A percentile compares a stretch with the other conserved stretches of the same genome.
Evolutionary conservation across 2,329 filamentous ascomycete genomes (phyloP).

Genomic region (Calonectria montana): DNA sequence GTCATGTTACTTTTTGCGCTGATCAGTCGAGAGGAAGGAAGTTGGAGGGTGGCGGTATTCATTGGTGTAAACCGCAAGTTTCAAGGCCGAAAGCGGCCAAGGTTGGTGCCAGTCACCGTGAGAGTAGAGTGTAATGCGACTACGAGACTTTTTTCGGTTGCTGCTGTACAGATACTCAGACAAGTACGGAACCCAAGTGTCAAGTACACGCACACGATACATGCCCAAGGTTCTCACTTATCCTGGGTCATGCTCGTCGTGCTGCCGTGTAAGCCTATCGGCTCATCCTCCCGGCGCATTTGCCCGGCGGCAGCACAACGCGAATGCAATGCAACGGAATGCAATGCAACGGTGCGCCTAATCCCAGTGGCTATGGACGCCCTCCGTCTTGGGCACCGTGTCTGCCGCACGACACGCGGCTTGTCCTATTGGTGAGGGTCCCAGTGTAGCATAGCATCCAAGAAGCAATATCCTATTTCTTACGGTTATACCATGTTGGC

Average conservation of each 20-base stretch:
- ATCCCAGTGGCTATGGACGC: neutral
- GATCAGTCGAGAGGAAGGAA: neutral
- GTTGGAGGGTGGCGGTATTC: neutral
- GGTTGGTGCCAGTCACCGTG: neutral
- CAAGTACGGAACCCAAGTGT: neutral
- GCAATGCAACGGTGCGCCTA: neutral
- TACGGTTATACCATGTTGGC: neutral
- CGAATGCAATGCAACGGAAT: conserved; percentile 6
- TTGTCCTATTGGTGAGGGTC: neutral
- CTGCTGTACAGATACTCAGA: neutral
- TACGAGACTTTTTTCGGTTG: neutral
- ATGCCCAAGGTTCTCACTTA: neutral
- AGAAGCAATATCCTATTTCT: neutral
- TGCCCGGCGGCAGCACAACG: neutral
- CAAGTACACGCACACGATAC: neutral
- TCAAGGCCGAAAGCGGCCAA: neutral
- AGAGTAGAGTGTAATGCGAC: neutral
- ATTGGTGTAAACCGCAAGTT: neutral
- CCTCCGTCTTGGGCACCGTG: neutral
- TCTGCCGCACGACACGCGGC: neutral
- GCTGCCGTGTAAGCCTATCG: conserved; percentile 11
- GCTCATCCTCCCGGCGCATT: neutral
- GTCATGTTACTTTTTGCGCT: neutral
- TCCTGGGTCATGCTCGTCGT: neutral
- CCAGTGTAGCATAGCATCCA: neutral